Evolutionary conservation across 2,329 filamentous ascomycete species (phyloP), one percentile per base, ranked within the genome.

Genomic region (Ophiocordyceps sinensis): DNA sequence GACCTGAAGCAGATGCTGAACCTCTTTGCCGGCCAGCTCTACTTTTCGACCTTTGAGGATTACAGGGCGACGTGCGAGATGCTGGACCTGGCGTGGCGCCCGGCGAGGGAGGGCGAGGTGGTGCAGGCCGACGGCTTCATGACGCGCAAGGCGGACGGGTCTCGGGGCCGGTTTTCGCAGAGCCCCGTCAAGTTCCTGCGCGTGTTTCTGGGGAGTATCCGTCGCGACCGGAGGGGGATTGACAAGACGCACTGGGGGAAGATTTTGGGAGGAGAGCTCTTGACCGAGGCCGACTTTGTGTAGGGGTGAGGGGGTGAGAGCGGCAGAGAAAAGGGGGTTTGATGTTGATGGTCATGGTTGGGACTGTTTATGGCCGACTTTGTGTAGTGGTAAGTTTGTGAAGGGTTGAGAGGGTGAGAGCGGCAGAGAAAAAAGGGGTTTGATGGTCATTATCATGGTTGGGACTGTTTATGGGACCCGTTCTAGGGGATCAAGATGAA

Each of bases 21-120:
- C 14, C 31, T 40, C n/a, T 40, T 40, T n/a, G 21, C 39, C n/a
- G 39, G 39, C 11, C 39, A 40, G 26, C n/a, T 40, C 4, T 40
- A 40, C 39, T 40, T 40, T 15, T 28, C 39, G 2, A 13, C 11
- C 10, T 19, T 31, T 7, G 28, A 2, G 1, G 37, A 38, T 4
- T 38, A 38, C 13, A 31, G 5, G 17, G 37, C 29, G 1, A 31
- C 28, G 4, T 17, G 15, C 9, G 37, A 38, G 11, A 21, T 31
- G 15, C 17, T 38, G 28, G 14, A n/a, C 17, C 13, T 38, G n/a
- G 11, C 15, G 11, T 38, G 37, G 37, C 10, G 14, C 5, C 30
- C 30, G 30, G n/a, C n/a, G 5, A 13, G n/a, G n/a, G 12, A 13
- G 30, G 30, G 30, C 12, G n/a, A 13, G 30, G 3, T 31, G 5